Evolutionary conservation across 1,284 basidiomycete species (phyloP).

Genomic region (Ceratobasidium theobromae): DNA sequence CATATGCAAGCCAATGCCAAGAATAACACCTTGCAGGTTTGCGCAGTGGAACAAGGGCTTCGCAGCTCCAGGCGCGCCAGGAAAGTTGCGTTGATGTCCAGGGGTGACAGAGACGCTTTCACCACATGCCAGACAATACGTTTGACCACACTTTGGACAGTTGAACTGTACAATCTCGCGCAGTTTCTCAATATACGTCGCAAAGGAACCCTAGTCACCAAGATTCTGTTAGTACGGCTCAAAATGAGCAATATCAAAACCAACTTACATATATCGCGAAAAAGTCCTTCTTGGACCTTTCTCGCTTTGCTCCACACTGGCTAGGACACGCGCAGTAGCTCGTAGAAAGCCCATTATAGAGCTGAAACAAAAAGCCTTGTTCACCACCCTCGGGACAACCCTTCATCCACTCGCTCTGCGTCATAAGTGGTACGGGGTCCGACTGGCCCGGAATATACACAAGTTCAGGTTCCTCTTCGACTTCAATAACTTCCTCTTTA

Average conservation of each 20-base stretch:
- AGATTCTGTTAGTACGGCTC: conserved; percentile 24
- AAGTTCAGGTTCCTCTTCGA: conserved; percentile 69
- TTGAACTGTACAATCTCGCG: conserved; percentile 56
- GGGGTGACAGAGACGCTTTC: conserved; percentile 57
- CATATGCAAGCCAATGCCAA: conserved; percentile 82
- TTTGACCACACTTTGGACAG: conserved; percentile 65
- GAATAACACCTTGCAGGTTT: conserved; percentile 79
- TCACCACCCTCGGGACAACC: conserved; percentile 91
- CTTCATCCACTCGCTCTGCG: conserved; percentile 93
- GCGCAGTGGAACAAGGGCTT: conserved; percentile 80
- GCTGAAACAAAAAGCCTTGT: conserved; percentile 81
- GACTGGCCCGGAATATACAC: conserved; percentile 50
- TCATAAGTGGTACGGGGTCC: conserved; percentile 65
- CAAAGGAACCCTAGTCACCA: conserved; percentile 58
- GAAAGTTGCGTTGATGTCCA: conserved; percentile 4
- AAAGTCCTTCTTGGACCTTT: conserved; percentile 71
- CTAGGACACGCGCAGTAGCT: conserved; percentile 68
- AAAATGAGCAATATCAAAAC: not conserved
- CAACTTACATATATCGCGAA: conserved; percentile 75
- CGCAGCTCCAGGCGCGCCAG: conserved; percentile 43
- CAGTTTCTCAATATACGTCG: conserved; percentile 66
- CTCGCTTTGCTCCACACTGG: conserved; percentile 62
- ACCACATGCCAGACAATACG: conserved; percentile 83
- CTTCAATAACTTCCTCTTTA: conserved; percentile 80
- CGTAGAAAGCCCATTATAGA: conserved; percentile 72